Evolutionary conservation across 1,284 basidiomycete species (phyloP), one percentile per base, ranked within the genome.

Genomic region (Heterobasidion parviporum): DNA sequence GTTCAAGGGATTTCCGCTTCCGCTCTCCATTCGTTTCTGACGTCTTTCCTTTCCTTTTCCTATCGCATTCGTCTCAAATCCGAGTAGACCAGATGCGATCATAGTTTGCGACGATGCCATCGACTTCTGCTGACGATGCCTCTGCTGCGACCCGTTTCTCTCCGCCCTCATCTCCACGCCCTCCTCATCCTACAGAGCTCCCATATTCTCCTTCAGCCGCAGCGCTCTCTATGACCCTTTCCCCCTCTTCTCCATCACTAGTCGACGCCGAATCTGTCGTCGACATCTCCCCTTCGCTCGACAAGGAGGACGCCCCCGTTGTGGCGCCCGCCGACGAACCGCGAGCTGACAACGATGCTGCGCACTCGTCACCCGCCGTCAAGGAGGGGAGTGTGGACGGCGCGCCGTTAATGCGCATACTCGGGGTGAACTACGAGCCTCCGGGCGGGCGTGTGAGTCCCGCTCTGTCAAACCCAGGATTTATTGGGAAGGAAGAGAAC

Each of bases 401-500:
- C 38, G 38, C n/a, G 33, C 47, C 47, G 3, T 16, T 32, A 20
- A 20, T 49, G 16, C n/a, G 47, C 20, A 49, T 49, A 6, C 26
- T 49, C 16, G 16, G 47, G 15, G 18, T 49, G 3, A 49, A 49
- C 33, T 49, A 49, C 6, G 33, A 14, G 20, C 47, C 47, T 15
- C 47, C 47, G 47, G 26, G 26, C 12, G 16, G 16, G 18, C 47
- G 33, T 12, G 38, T 41, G 12, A 41, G 38, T 41, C 5, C 38
- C 38, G 5, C n/a, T n/a, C 12, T 41, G 26, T 26, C 26, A 26
- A 26, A 26, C 15, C 4, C 15, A 20, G 16, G 20, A 2, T 46
- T 5, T n/a, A 16, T 46, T 2, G 69, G 52, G 52, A 52, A 52
- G 43, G 56, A 54, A 38, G 54, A 47, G 50, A 55, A 59, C 38